Conservation (phyloP, 2,329 filamentous ascomycete genomes). For the Sarocladium brachiariae region DNA sequence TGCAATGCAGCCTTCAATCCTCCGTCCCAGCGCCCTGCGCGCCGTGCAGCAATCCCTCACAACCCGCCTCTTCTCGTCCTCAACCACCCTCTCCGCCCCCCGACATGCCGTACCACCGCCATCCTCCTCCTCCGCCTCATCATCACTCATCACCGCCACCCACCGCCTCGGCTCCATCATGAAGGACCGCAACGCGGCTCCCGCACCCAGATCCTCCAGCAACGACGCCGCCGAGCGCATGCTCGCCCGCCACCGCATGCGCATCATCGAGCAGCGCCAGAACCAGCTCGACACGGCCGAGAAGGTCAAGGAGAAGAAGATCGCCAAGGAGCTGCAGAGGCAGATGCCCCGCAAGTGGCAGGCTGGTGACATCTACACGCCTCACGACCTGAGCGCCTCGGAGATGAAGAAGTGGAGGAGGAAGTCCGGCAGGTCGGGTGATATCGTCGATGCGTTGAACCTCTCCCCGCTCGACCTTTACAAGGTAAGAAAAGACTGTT, state of each 20-base stretch:
- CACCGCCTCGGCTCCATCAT: conserved; percentile 1
- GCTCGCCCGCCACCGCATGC: conserved; percentile 18
- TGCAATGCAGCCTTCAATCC: conserved; percentile 36
- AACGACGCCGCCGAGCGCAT: conserved; percentile 22
- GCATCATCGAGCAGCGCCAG: conserved; percentile 11
- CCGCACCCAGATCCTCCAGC: neutral
- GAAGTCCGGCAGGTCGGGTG: conserved; percentile 49
- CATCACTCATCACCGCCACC: conserved; percentile 4
- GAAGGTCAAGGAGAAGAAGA: conserved; percentile 30
- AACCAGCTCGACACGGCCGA: conserved; percentile 29
- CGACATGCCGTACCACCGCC: neutral
- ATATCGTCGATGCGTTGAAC: conserved; percentile 74
- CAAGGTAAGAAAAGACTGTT: conserved; percentile 57
- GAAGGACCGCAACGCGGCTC: conserved; percentile 8
- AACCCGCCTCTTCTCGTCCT: conserved; percentile 24
- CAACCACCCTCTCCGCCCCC: conserved; percentile 15
- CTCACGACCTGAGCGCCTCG: conserved; percentile 70
- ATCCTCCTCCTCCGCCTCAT: conserved; percentile 17
- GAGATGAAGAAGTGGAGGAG: conserved; percentile 80
- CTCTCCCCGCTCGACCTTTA: conserved; percentile 81
- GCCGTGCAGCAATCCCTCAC: conserved; percentile 13
- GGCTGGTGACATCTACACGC: conserved; percentile 80
- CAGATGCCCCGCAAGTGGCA: conserved; percentile 67
- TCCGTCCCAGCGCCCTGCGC: conserved; percentile 18
- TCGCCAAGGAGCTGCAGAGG: conserved; percentile 46